Evolutionary conservation across 306 rosid genomes (phyloP).

Genomic region (Parietaria judaica): DNA sequence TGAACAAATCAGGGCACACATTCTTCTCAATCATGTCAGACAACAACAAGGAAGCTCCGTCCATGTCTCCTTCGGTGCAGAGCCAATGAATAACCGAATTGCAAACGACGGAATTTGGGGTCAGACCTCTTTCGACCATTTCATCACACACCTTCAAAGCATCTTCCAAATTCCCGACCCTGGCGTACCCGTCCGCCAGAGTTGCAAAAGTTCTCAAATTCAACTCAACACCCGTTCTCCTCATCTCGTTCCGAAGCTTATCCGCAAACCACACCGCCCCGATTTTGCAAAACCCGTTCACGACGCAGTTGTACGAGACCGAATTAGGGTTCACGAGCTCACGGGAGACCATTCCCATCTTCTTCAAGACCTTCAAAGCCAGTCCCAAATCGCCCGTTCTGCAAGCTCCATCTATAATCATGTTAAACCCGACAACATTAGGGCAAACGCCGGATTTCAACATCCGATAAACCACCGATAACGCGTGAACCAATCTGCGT

Average conservation of each 20-base stretch:
- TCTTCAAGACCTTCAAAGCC: constrained; percentile 36
- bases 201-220: constrained; percentile 41
- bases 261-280: constrained; percentile 36
- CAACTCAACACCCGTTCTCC: constrained; percentile 26
- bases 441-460: constrained; percentile 36
- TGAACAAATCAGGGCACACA: constrained; percentile 39
- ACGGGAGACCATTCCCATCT: constrained; percentile 30
- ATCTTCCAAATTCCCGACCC: constrained; percentile 44
- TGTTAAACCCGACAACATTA: constrained; percentile 46
- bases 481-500: constrained; percentile 35
- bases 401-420: constrained; percentile 45
- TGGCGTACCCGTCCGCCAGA: constrained; percentile 44
- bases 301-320: constrained; percentile 43
- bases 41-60: constrained; percentile 39
- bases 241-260: constrained; percentile 32
- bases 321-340: constrained; percentile 27
- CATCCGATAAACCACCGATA: constrained; percentile 38
- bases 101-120: constrained; percentile 37
- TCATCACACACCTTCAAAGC: constrained; percentile 40
- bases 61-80: constrained; percentile 32
- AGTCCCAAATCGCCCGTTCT: constrained; percentile 42
- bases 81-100: constrained; percentile 49
- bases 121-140: constrained; percentile 45
- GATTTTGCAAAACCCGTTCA: constrained; percentile 45
- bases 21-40: constrained; percentile 41